Conservation (phyloP, 805 yeast genomes). For the Candida golubevii region DNA sequence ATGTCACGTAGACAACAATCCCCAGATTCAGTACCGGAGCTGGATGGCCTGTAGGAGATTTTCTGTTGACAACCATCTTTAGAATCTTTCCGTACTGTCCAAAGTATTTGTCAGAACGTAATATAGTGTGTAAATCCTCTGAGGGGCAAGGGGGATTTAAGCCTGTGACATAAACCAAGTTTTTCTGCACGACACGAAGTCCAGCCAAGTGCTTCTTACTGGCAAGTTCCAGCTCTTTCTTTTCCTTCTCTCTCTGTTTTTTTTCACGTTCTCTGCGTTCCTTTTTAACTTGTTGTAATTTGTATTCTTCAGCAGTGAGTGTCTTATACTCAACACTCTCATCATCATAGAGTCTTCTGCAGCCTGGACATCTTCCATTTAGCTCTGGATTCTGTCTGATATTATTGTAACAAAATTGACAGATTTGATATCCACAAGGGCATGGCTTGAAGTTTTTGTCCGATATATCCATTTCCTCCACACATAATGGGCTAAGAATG, state of each 20-base stretch:
- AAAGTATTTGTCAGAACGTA: constrained; percentile 88
- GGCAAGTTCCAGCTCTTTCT: constrained; percentile 82
- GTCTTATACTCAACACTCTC: constrained; percentile 84
- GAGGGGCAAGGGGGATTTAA: constrained; percentile 80
- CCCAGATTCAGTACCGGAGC: constrained; percentile 52
- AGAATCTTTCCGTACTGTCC: constrained; percentile 98
- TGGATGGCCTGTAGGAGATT: constrained; percentile 42
- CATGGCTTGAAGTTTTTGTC: constrained; percentile 98
- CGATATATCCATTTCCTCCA: constrained; percentile 95
- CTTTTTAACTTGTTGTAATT: constrained; percentile 72
- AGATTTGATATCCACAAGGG: constrained; percentile 98
- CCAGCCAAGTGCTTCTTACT: constrained; percentile 90
- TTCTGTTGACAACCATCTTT: constrained; percentile 88
- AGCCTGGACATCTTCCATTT: constrained; percentile 96
- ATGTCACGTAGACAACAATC: constrained; percentile 93
- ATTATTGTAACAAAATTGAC: constrained; percentile 97
- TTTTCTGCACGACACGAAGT: constrained; percentile 97
- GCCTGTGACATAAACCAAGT: constrained; percentile 93
- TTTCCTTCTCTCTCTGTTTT: constrained; percentile 85
- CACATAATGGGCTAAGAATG: constrained; percentile 74
- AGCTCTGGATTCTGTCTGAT: constrained; percentile 93
- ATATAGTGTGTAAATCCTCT: constrained; percentile 75
- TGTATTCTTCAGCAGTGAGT: constrained; percentile 82
- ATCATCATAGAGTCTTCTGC: constrained; percentile 91
- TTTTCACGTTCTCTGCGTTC: constrained; percentile 77